Conservation (phyloP, 2,329 filamentous ascomycete species). For the Pseudocercospora cruenta region DNA sequence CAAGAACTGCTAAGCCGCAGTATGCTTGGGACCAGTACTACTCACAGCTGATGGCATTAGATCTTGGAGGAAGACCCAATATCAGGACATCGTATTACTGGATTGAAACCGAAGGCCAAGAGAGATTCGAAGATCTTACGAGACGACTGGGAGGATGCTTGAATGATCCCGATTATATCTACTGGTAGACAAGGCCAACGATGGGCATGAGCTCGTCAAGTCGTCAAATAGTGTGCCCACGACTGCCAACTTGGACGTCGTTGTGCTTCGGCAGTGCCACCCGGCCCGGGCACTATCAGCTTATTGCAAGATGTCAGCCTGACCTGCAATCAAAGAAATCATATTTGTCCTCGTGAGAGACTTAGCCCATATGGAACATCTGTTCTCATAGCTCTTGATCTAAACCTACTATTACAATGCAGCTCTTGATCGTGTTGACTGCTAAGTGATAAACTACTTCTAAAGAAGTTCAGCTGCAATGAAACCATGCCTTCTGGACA, state of each 20-base stretch:
- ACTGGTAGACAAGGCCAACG: constrained; percentile 13
- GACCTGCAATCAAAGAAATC: too few relatives aligned
- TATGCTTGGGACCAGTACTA: constrained; percentile 18
- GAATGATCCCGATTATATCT: constrained; percentile 10
- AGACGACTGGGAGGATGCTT: constrained; percentile 17
- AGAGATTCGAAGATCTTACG: constrained; percentile 18
- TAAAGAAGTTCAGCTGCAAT: not conserved
- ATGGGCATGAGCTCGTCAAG: too few relatives aligned
- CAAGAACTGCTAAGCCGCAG: constrained; percentile 1
- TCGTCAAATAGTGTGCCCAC: too few relatives aligned
- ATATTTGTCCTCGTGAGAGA: too few relatives aligned
- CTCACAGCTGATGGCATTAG: constrained; percentile 4
- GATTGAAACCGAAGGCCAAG: constrained; percentile 13
- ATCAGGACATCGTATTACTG: constrained; percentile 17
- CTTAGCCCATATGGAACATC: too few relatives aligned
- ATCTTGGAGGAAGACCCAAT: constrained; percentile 11
- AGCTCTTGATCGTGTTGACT: too few relatives aligned
- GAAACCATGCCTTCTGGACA: not conserved
- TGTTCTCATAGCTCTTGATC: too few relatives aligned
- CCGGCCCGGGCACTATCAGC: too few relatives aligned
- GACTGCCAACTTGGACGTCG: not conserved
- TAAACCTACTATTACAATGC: too few relatives aligned
- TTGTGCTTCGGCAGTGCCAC: not conserved
- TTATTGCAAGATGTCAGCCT: too few relatives aligned
- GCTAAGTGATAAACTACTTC: too few relatives aligned